Percentiles rank a stretch among this genome's conserved stretches.
phyloP scores from a whole-genome alignment of 2,329 filamentous ascomycete genomes.

The Stagonosporopsis chrysanthemi region DNA sequence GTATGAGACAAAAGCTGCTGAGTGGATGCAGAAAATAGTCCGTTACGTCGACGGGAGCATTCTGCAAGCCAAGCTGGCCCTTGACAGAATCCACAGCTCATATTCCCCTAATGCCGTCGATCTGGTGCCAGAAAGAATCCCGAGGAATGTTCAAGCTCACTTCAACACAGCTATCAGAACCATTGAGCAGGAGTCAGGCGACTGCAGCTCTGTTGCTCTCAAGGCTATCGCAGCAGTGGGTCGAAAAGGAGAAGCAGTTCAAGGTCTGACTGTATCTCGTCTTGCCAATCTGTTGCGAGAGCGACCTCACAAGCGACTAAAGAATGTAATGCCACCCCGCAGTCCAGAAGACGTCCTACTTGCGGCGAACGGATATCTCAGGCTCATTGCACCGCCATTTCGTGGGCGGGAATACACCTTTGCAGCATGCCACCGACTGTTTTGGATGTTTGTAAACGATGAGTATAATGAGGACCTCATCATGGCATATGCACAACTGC shows the following conservation, averaged over 20 bases:
- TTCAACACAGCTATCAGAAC: too few species aligned
- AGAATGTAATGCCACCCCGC: too few species aligned
- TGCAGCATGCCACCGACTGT: constrained; percentile 2
- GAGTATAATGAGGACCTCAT: constrained; percentile 20
- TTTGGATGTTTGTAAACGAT: constrained; percentile 7
- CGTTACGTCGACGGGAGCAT: constrained; percentile 9
- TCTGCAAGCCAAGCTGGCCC: constrained; percentile 16
- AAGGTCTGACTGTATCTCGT: too few species aligned
- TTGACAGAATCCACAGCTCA: constrained; percentile 18
- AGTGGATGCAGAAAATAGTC: constrained; percentile 8
- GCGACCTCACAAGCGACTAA: too few species aligned
- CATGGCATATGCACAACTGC: constrained; percentile 15
- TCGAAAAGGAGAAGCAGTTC: too few species aligned
- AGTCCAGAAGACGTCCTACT: too few species aligned
- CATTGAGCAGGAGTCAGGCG: too few species aligned
- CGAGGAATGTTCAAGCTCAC: too few species aligned
- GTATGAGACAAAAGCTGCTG: background rate
- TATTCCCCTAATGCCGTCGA: constrained; percentile 5
- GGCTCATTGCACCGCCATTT: background rate
- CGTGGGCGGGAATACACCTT: too few species aligned
- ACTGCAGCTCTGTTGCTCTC: background rate
- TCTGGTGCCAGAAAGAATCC: too few species aligned
- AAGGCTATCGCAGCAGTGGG: background rate
- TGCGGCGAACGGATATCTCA: background rate
- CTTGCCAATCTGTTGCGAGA: too few species aligned